Percentiles rank a stretch among this genome's conserved stretches.
phyloP scores from a whole-genome alignment of 2,329 filamentous ascomycete genomes.

The Colletotrichum somersetense region DNA sequence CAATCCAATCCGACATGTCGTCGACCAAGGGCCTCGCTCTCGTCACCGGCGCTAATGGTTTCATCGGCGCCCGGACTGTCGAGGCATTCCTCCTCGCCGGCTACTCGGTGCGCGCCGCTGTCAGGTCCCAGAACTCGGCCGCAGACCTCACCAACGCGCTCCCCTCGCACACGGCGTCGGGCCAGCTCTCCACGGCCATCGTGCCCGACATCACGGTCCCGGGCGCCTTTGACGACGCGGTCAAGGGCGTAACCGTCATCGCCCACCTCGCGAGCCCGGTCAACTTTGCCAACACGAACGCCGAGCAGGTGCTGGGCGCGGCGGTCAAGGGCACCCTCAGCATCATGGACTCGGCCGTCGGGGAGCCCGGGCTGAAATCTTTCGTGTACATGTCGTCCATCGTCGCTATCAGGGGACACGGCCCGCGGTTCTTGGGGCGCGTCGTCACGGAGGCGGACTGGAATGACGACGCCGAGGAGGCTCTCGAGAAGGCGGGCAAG shows the following conservation, averaged over 20 bases:
- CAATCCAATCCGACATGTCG: neutral
- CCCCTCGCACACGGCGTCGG: constrained; percentile 41
- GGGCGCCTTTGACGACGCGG: constrained; percentile 53
- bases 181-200: constrained; percentile 44
- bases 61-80: constrained; percentile 54
- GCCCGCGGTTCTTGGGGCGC: constrained; percentile 26
- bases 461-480: constrained; percentile 49
- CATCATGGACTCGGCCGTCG: constrained; percentile 56
- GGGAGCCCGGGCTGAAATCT: constrained; percentile 54
- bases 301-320: constrained; percentile 57
- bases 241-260: constrained; percentile 55
- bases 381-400: constrained; percentile 49
- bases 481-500: constrained; percentile 46
- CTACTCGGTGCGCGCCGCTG: constrained; percentile 55
- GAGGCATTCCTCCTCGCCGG: constrained; percentile 53
- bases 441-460: constrained; percentile 46
- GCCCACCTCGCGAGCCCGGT: constrained; percentile 59
- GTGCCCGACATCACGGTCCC: constrained; percentile 52
- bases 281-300: constrained; percentile 54
- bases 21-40: constrained; percentile 44
- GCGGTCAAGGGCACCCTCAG: constrained; percentile 53
- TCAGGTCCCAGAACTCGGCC: constrained; percentile 47
- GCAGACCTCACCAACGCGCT: constrained; percentile 43
- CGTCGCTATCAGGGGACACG: constrained; percentile 33
- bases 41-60: constrained; percentile 56